Evolutionary conservation across 441 rosid genomes (phyloP).

Genomic region (Dalechampia spathulata): DNA sequence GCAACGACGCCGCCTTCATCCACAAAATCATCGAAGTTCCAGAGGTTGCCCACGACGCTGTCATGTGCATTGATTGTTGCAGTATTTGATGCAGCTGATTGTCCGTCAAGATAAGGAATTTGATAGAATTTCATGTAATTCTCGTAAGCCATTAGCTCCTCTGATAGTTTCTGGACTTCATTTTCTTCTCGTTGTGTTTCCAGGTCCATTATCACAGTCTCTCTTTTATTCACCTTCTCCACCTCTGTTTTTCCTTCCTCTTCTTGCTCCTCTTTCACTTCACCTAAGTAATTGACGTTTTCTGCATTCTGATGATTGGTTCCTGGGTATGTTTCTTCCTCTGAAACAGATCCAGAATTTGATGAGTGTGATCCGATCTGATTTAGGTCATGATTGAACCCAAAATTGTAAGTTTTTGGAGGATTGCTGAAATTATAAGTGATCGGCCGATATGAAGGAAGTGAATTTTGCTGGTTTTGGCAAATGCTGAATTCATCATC

Average conservation of each 20-base stretch:
- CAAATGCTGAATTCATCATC: constrained; percentile 14
- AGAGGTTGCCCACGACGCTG: constrained; percentile 43
- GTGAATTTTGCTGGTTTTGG: constrained; percentile 3
- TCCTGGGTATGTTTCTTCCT: not conserved
- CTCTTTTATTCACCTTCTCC: constrained; percentile 5
- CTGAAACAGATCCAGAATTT: not conserved
- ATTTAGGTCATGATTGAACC: constrained; percentile 27
- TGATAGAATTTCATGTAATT: constrained; percentile 65
- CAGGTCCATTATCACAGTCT: constrained; percentile 9
- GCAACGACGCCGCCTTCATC: too few species aligned
- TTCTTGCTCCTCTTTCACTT: constrained; percentile 19
- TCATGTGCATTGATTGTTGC: constrained; percentile 28
- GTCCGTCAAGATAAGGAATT: constrained; percentile 59
- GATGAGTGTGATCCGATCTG: constrained; percentile 10
- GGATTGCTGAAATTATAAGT: constrained; percentile 1
- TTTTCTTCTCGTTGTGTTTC: constrained; percentile 28
- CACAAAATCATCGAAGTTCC: constrained; percentile 48
- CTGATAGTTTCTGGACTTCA: constrained; percentile 45
- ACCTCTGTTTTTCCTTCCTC: constrained; percentile 12
- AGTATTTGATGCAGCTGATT: constrained; percentile 25
- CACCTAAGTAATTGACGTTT: not conserved
- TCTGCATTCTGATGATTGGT: not conserved
- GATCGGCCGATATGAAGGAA: constrained; percentile 1
- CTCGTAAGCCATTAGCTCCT: constrained; percentile 68
- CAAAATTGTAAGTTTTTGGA: constrained; percentile 10